Conservation (phyloP, 2,329 filamentous ascomycete genomes). For the Microthyrium microscopicum region DNA sequence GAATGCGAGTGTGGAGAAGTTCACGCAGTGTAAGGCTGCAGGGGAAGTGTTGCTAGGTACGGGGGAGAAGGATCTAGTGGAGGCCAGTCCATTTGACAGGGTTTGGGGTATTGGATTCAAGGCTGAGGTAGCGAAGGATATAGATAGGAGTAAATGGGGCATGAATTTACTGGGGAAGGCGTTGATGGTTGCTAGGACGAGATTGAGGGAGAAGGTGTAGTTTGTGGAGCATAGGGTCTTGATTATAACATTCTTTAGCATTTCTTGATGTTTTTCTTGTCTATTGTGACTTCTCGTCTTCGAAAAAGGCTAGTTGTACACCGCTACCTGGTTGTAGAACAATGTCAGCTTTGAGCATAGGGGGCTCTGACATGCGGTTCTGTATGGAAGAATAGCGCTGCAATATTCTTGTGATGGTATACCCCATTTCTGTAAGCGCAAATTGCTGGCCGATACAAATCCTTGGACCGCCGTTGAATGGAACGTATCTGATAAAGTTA, state of each 20-base stretch:
- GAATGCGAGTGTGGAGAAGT: slow-evolving; percentile 4
- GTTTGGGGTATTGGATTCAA: slow-evolving; percentile 8
- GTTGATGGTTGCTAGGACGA: slow-evolving; percentile 6
- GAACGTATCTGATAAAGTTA: slow-evolving; percentile 16
- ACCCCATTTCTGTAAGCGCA: slow-evolving; percentile 33
- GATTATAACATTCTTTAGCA: too few species aligned
- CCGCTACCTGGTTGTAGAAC: slow-evolving; percentile 28
- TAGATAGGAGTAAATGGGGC: too few species aligned
- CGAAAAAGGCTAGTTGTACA: slow-evolving; percentile 12
- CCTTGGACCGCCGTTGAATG: slow-evolving; percentile 31
- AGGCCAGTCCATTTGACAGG: slow-evolving; percentile 5
- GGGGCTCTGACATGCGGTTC: slow-evolving; percentile 20
- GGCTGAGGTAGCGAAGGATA: slow-evolving; percentile 1
- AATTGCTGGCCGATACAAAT: slow-evolving; percentile 37
- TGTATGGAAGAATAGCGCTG: slow-evolving; percentile 27
- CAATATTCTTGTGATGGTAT: slow-evolving; percentile 29
- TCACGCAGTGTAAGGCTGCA: slow-evolving; percentile 4
- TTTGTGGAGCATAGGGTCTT: too few species aligned
- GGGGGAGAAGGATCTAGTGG: slow-evolving; percentile 6
- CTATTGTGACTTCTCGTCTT: neutral
- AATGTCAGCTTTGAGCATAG: slow-evolving; percentile 29
- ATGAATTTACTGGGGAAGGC: slow-evolving; percentile 5
- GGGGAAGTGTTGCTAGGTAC: slow-evolving; percentile 2
- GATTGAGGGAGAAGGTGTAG: slow-evolving; percentile 2
- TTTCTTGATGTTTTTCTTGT: too few species aligned